A percentile compares a stretch with the other conserved stretches of the same genome.
phyloP scores from a whole-genome alignment of 768 basidiomycete species.

The Collybia nuda region DNA sequence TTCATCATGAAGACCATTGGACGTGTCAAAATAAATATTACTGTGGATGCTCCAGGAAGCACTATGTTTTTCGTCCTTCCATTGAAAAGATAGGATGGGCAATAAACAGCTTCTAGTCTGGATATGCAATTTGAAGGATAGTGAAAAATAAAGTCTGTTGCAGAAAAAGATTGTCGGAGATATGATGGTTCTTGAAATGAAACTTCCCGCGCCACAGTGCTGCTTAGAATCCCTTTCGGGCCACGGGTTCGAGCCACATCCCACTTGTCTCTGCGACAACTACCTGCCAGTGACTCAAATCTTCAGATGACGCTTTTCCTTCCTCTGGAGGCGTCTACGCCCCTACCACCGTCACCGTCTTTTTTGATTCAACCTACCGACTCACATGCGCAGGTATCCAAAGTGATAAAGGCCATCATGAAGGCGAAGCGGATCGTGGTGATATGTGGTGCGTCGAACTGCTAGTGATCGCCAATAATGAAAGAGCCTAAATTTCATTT shows the following conservation, averaged over 20 bases:
- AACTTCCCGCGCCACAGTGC: constrained; percentile 23
- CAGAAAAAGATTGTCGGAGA: constrained; percentile 5
- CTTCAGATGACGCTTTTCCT: constrained; percentile 61
- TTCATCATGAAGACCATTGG: too few relatives aligned
- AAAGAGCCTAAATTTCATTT: background rate
- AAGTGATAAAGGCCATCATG: constrained; percentile 63
- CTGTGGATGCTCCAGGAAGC: too few relatives aligned
- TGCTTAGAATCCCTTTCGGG: constrained; percentile 11
- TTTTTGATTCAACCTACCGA: constrained; percentile 54
- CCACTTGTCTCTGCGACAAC: constrained; percentile 12
- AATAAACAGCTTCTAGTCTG: too few relatives aligned
- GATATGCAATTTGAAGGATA: too few relatives aligned
- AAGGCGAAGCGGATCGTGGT: constrained; percentile 86
- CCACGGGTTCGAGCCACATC: constrained; percentile 1
- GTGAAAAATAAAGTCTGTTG: too few relatives aligned
- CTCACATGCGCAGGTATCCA: constrained; percentile 45
- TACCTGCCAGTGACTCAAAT: constrained; percentile 11
- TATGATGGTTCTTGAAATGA: background rate
- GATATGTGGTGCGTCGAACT: constrained; percentile 66
- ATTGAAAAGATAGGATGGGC: too few relatives aligned
- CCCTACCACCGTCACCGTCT: constrained; percentile 49
- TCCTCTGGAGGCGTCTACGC: constrained; percentile 50
- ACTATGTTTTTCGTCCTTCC: too few relatives aligned
- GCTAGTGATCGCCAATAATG: background rate
- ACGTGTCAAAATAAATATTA: too few relatives aligned